These are phyloP conservation scores for Epichloe glyceriae DNA, from an alignment of 2,329 filamentous ascomycete species.

Conservation along the genomic window DNA sequence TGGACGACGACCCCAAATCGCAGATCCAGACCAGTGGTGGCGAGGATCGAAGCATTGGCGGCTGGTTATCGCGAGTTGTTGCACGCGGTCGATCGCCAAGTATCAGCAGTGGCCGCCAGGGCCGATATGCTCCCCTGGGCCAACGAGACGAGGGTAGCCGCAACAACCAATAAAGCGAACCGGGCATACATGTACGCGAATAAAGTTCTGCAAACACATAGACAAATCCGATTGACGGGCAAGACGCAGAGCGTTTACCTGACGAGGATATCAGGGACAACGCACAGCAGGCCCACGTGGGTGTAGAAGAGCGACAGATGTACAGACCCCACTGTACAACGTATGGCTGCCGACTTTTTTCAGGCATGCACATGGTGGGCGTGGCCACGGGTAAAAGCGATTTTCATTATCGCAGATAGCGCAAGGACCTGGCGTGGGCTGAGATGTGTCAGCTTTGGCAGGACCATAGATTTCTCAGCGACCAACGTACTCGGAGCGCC, in stretches of 20 bases:
- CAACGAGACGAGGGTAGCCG: conserved; percentile 26
- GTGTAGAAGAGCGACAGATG: not conserved
- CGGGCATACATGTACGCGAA: conserved; percentile 11
- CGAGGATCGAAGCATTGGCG: conserved; percentile 32
- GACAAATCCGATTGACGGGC: no score
- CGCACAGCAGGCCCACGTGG: not conserved
- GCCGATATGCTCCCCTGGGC: conserved; percentile 28
- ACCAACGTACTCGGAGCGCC: no score
- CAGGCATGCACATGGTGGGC: not conserved
- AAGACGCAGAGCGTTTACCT: no score
- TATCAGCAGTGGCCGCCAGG: conserved; percentile 24
- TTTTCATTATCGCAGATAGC: not conserved
- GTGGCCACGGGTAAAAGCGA: not conserved
- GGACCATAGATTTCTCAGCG: not conserved
- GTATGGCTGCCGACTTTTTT: no score
- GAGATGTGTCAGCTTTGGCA: not conserved
- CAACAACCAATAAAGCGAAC: conserved; percentile 13
- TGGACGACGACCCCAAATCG: conserved; percentile 36
- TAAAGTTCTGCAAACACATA: conserved; percentile 9
- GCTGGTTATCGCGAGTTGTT: conserved; percentile 34
- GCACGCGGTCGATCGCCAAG: conserved; percentile 26
- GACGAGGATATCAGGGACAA: not conserved
- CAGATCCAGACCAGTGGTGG: conserved; percentile 20
- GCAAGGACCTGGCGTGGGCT: not conserved
- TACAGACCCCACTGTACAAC: no score